Percentiles rank a stretch among this genome's conserved stretches.
phyloP scores from a whole-genome alignment of 1,284 basidiomycete genomes.

The Cryptococcus amylolentus region DNA sequence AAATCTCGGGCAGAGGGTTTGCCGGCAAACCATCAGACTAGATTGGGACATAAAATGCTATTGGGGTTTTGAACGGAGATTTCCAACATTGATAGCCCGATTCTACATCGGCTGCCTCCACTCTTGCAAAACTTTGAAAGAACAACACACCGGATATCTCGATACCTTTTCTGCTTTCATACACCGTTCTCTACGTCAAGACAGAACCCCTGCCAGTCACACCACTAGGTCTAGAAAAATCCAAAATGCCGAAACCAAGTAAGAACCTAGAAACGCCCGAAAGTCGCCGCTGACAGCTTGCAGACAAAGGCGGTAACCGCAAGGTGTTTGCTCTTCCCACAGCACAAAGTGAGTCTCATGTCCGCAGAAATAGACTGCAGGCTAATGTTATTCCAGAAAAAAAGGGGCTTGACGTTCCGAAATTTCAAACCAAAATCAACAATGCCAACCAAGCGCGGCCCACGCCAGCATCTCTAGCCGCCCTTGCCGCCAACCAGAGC shows the following conservation, averaged over 20 bases:
- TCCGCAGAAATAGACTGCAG: not conserved
- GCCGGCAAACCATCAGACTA: not conserved
- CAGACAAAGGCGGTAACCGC: constrained; percentile 23
- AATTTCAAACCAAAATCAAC: constrained; percentile 48
- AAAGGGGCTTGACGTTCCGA: constrained; percentile 77
- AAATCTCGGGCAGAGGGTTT: not conserved
- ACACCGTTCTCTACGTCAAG: not conserved
- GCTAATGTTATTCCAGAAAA: constrained; percentile 47
- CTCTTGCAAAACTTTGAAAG: not conserved
- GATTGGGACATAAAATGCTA: too few species aligned
- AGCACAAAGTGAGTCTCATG: constrained; percentile 26
- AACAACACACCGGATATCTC: not conserved
- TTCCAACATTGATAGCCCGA: not conserved
- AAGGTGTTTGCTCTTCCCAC: constrained; percentile 37
- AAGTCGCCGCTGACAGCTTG: constrained; percentile 1
- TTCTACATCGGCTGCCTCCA: not conserved
- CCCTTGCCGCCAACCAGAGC: constrained; percentile 59
- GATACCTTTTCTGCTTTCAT: not conserved
- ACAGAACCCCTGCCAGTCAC: not conserved
- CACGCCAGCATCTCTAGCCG: constrained; percentile 10
- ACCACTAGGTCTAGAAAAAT: not conserved
- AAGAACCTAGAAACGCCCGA: constrained; percentile 5
- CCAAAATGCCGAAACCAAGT: constrained; percentile 43
- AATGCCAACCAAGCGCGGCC: constrained; percentile 8
- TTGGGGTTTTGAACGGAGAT: too few species aligned